Conservation (phyloP, 208 protist genomes). For the Vickermania ingenoplastis region DNA sequence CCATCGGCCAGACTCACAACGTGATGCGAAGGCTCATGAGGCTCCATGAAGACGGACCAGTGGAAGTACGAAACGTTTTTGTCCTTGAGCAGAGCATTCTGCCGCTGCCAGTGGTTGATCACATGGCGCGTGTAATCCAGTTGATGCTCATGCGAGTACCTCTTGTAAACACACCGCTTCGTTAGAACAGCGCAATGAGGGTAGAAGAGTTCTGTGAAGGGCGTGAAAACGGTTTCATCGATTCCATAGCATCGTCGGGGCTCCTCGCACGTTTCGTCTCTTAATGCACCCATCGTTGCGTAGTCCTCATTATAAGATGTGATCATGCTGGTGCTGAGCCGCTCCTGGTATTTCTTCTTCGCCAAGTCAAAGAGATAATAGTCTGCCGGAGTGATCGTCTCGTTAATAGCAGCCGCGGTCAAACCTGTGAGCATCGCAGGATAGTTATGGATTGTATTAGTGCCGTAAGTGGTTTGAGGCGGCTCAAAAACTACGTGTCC, state of each 20-base stretch:
- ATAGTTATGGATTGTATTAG: neutral
- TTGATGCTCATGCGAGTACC: neutral
- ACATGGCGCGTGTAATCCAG: neutral
- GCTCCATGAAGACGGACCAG: neutral
- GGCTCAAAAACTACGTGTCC: neutral
- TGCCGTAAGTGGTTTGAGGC: neutral
- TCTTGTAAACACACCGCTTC: neutral
- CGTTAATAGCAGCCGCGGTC: neutral
- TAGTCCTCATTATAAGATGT: neutral
- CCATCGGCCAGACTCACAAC: neutral
- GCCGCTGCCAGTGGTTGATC: neutral
- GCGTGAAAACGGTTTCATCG: too few species aligned
- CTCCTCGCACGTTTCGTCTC: neutral
- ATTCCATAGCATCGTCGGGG: too few species aligned
- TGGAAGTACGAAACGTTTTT: neutral
- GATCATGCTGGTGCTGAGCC: neutral
- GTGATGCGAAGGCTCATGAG: neutral
- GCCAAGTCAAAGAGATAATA: neutral
- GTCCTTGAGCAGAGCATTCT: neutral
- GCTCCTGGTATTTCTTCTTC: neutral
- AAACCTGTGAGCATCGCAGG: neutral
- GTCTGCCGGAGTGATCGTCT: neutral
- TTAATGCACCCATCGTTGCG: neutral
- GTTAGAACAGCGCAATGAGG: neutral
- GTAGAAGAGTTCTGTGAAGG: neutral